Evolutionary conservation across 2,329 filamentous ascomycete species (phyloP), one percentile per base, ranked within the genome.

Genomic region (Epichloe glyceriae): DNA sequence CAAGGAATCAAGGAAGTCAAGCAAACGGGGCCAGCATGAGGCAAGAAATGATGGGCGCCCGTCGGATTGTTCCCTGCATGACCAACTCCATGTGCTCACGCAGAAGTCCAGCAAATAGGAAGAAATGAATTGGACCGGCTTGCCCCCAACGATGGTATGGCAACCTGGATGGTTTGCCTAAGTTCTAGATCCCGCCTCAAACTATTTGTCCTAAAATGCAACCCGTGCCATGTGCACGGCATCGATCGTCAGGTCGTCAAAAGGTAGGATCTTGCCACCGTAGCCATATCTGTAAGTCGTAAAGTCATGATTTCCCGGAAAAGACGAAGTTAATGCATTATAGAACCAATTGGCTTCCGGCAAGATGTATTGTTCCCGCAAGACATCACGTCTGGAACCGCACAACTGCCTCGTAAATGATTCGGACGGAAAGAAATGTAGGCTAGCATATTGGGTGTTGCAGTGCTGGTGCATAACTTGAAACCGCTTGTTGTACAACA

Each of bases 291-390:
- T 46, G 6, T 47, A n/a, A 14, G 12, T 15, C 34, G 20, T 5
- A 20, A 17, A 45, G 26, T 20, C 35, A 41, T 50, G 40, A 44
- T n/a, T 11, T 8, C 5, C 17, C 19, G 12, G 66, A 67, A 65
- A 71, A 64, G 59, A 55, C 54, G 63, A 71, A 71, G 69, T 69
- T 68, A 70, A 65, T 58, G 57, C 59, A 65, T 63, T 47, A 58
- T 61, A 61, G 61, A 62, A 57, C 15, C 35, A 35, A 47, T 11
- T 33, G 35, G 30, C 45, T 47, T 35, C 50, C 22, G n/a, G 48
- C 20, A 26, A 48, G 38, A n/a, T 10, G 39, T 20, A 43, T 34
- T 26, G 22, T 20, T 33, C 17, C 12, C 20, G 33, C 41, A 34
- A 19, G 20, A 43, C 19, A 34, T 38, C 34, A 42, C 30, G 30